These are phyloP conservation scores for Sechiopsis laciniata DNA, from an alignment of 306 rosid species.

Conservation along the genomic window DNA sequence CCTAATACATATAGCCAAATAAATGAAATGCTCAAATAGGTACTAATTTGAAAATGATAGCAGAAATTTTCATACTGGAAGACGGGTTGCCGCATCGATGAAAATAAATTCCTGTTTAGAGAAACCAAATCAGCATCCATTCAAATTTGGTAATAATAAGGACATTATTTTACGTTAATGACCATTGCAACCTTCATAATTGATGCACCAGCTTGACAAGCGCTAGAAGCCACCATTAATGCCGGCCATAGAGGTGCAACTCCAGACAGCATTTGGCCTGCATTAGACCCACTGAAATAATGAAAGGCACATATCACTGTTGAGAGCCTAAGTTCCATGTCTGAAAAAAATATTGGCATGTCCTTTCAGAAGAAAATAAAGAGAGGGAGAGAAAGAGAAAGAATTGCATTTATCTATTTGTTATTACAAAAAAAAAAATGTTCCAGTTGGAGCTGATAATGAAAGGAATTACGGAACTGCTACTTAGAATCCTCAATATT, in stretches of 20 bases:
- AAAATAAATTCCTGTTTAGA: slow-evolving; percentile 62
- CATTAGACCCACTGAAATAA: slow-evolving; percentile 54
- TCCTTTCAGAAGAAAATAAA: not conserved
- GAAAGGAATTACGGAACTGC: not conserved
- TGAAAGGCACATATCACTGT: slow-evolving; percentile 27
- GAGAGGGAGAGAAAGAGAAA: not conserved
- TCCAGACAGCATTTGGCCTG: slow-evolving; percentile 75
- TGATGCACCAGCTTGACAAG: slow-evolving; percentile 90
- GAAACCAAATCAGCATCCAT: slow-evolving; percentile 27
- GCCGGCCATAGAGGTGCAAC: slow-evolving; percentile 71
- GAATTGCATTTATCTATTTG: not conserved
- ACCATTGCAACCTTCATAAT: slow-evolving; percentile 58
- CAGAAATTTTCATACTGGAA: slow-evolving; percentile 39
- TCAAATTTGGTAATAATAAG: slow-evolving; percentile 20
- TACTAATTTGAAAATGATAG: not conserved
- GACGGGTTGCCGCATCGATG: slow-evolving; percentile 49
- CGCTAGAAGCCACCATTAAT: slow-evolving; percentile 71
- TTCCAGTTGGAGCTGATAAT: not conserved
- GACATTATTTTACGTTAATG: slow-evolving; percentile 21
- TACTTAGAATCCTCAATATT: not conserved
- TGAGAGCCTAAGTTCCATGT: slow-evolving; percentile 21
- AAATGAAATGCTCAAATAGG: not conserved
- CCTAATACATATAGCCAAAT: not conserved
- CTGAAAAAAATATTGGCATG: not conserved
- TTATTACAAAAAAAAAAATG: not conserved